Evolutionary conservation across 345 rosid genomes (phyloP), one percentile per base, ranked within the genome.

Genomic region (Citrus hindsii): DNA sequence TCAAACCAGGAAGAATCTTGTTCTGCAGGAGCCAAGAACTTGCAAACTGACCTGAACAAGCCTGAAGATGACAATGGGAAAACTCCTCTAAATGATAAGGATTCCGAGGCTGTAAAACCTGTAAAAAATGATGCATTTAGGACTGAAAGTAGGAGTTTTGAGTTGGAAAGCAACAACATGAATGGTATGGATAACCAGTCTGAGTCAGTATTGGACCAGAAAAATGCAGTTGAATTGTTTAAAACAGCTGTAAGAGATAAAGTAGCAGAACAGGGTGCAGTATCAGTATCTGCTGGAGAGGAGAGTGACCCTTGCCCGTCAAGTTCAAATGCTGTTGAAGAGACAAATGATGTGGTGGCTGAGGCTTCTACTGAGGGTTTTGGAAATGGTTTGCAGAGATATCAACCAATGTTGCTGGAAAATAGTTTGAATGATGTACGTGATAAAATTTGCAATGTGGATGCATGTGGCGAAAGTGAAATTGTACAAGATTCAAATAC

Each of bases 61-160:
- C 79, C 87, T 46, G 87, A 85, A 69, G 87, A 76, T 40, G 84
- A 79, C n/a, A 75, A 79, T 76, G 88, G 66, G 67, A 55, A 24
- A 12, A 63, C 81, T 37, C 67, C 56, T 38, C 21, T 76, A 62
- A 81, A 70, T 83, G 66, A 74, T 68, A 80, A 74, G 69, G 85
- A 76, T 59, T 78, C 83, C 9, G 78, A 79, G 79, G 83, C 77
- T 73, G 82, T 73, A 53, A 80, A 85, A 73, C 69, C 77, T 51
- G 67, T 73, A 63, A 79, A 64, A 73, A 75, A 83, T 79, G 80
- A 82, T 85, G 80, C 79, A 69, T 79, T 69, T 67, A 77, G 55
- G 75, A 76, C 66, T 46, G 81, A 79, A 64, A 63, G 27, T 58
- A 37, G 60, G 27, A 72, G 58, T 69, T 77, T 70, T 4, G 81